Conservation (phyloP, 371 early-diverging fungal species). For the Parasitella parasitica region DNA sequence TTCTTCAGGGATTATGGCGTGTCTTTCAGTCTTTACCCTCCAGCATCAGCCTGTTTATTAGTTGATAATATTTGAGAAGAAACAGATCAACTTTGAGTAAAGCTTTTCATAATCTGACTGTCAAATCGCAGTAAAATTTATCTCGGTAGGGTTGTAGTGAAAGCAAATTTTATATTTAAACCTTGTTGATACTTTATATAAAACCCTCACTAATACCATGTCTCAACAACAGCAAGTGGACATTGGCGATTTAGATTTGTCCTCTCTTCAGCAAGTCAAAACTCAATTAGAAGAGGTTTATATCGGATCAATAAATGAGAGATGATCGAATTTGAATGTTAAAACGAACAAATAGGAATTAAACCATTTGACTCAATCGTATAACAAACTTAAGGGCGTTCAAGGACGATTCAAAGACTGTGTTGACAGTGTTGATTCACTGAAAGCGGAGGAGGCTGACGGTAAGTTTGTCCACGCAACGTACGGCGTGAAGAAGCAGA, state of each 20-base stretch:
- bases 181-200: not conserved
- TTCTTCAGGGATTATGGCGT: no score
- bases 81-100: no score
- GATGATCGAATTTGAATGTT: not conserved
- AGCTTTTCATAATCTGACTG: not conserved
- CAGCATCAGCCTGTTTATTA: no score
- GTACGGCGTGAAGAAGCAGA: no score
- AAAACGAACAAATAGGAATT: constrained; percentile 63
- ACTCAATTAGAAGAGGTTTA: constrained; percentile 81
- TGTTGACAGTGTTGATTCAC: constrained; percentile 58
- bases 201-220: constrained; percentile 1
- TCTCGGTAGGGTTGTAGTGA: not conserved
- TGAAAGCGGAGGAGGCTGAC: constrained; percentile 42
- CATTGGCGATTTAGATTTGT: constrained; percentile 79
- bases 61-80: no score
- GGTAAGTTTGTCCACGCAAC: constrained; percentile 24
- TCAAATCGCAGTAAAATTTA: not conserved
- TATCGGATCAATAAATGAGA: not conserved
- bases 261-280: constrained; percentile 82
- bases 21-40: no score
- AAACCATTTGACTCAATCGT: constrained; percentile 79
- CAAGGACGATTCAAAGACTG: constrained; percentile 86
- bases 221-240: constrained; percentile 67
- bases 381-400: constrained; percentile 82
- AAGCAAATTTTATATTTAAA: not conserved